These are phyloP conservation scores for Paxillus ammoniavirescens DNA, from an alignment of 768 basidiomycete genomes.

Conservation along the genomic window DNA sequence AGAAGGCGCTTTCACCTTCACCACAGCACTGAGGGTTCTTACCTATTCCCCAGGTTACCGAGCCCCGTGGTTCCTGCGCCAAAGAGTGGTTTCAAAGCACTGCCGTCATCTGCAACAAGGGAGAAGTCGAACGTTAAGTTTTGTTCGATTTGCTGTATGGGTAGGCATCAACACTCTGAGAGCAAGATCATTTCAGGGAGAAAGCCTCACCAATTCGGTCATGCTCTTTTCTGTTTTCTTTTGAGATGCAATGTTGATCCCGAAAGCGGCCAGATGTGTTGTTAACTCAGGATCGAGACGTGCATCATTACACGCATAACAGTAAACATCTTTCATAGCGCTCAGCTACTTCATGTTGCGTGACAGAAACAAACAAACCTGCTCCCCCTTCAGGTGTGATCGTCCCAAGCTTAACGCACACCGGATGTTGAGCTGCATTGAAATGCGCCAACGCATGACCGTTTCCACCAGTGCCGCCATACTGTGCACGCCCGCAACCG, in stretches of 20 bases:
- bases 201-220: conserved; percentile 78
- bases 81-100: conserved; percentile 83
- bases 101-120: conserved; percentile 81
- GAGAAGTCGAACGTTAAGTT: conserved; percentile 95
- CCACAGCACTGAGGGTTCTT: conserved; percentile 1
- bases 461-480: conserved; percentile 80
- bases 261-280: conserved; percentile 74
- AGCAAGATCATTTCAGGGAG: neutral
- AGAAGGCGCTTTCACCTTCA: neutral
- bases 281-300: conserved; percentile 74
- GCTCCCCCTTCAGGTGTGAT: conserved; percentile 94
- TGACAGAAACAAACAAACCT: conserved; percentile 46
- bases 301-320: conserved; percentile 87
- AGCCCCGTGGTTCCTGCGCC: conserved; percentile 90
- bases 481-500: conserved; percentile 86
- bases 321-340: conserved; percentile 72
- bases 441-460: conserved; percentile 87
- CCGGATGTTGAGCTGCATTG: conserved; percentile 65
- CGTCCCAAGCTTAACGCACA: conserved; percentile 92
- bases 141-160: conserved; percentile 87
- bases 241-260: conserved; percentile 79
- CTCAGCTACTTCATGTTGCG: neutral
- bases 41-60: conserved; percentile 91
- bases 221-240: conserved; percentile 95
- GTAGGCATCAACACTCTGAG: neutral